Percentiles rank a stretch among this genome's conserved stretches.
phyloP scores from a whole-genome alignment of 2,329 filamentous ascomycete genomes.

The Trichoderma arundinaceum region DNA sequence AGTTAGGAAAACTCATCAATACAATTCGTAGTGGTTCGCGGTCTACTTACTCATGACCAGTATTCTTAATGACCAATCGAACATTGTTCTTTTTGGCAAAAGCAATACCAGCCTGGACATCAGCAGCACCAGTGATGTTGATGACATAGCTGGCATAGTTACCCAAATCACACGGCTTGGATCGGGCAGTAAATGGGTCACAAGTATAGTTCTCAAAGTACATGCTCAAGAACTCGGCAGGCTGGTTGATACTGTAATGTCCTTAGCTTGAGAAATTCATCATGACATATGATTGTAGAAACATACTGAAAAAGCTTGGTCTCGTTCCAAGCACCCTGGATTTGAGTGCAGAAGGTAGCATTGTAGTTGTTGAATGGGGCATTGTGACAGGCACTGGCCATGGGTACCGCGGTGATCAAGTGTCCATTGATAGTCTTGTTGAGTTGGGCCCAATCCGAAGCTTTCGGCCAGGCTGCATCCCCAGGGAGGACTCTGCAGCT shows the following conservation, averaged over 20 bases:
- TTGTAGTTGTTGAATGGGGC: slow-evolving; percentile 46
- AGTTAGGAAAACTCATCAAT: not conserved
- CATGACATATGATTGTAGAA: not conserved
- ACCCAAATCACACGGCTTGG: not conserved
- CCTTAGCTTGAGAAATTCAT: not conserved
- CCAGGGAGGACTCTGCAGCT: slow-evolving; percentile 51
- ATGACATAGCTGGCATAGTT: slow-evolving; percentile 30
- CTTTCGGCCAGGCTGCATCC: slow-evolving; percentile 60
- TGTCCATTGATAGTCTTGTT: slow-evolving; percentile 57
- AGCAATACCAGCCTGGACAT: slow-evolving; percentile 1
- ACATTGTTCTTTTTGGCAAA: slow-evolving; percentile 51
- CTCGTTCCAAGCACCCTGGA: not conserved
- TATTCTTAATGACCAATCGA: slow-evolving; percentile 46
- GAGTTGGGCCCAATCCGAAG: slow-evolving; percentile 53
- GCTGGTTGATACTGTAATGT: not conserved
- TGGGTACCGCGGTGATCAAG: slow-evolving; percentile 57
- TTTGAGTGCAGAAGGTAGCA: slow-evolving; percentile 46
- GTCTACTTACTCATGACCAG: slow-evolving; percentile 38
- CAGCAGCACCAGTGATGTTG: slow-evolving; percentile 14
- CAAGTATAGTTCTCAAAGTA: slow-evolving; percentile 23
- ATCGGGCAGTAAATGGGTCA: slow-evolving; percentile 11
- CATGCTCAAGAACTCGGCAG: not conserved
- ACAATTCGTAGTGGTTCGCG: not conserved
- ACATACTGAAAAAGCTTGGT: slow-evolving; percentile 7
- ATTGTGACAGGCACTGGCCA: slow-evolving; percentile 57